Base-by-base conservation (phyloP, 2,329 filamentous ascomycete genomes). In the Trichoderma koningiopsis region DNA sequence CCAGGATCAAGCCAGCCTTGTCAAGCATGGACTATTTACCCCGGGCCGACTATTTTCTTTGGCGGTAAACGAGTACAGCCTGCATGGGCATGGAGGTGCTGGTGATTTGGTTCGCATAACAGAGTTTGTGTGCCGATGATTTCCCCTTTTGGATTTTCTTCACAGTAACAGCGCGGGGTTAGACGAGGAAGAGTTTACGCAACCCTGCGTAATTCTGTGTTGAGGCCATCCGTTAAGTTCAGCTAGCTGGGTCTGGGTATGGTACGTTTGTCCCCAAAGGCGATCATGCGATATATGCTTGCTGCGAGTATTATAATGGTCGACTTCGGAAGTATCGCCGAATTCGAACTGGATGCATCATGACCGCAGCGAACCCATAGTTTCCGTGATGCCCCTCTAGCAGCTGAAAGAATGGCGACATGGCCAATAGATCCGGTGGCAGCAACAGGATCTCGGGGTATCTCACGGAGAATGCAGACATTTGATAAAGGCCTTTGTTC, bases 101-200 rank as follows among this genome's bases (percentile, higher is more conserved):
- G 49, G 40, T 13, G 24, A 6, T 47, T 47, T 57, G n/a, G n/a
- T n/a, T 49, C 27, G 55, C 33, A 24, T 24, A 33, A 47, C 33
- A 19, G 33, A 31, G 16, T n/a, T n/a, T 5, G 37, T 24, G 43
- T 22, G 40, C 65, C 65, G 57, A 68, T 53, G 19, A 68, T 68
- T 68, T 68, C 65, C 57, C 57, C 65, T 56, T 68, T 61, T 35
- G 57, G 65, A 22, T 8, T 43, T 19, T n/a, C 53, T 29, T 56
- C 43, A 33, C 22, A 53, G 13, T 10, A 0, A 22, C n/a, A 22
- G 43, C 35, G 56, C 55, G 43, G 40, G 64, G 64, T 40, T n/a
- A 35, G 33, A 31, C 55, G 27, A 37, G 31, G 37, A 56, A 65
- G 53, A 22, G 47, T 40, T n/a, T 19, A n/a, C n/a, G 40, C 19